phyloP scores from a whole-genome alignment of 2,329 filamentous ascomycete genomes.

The Cladosporium velox region DNA sequence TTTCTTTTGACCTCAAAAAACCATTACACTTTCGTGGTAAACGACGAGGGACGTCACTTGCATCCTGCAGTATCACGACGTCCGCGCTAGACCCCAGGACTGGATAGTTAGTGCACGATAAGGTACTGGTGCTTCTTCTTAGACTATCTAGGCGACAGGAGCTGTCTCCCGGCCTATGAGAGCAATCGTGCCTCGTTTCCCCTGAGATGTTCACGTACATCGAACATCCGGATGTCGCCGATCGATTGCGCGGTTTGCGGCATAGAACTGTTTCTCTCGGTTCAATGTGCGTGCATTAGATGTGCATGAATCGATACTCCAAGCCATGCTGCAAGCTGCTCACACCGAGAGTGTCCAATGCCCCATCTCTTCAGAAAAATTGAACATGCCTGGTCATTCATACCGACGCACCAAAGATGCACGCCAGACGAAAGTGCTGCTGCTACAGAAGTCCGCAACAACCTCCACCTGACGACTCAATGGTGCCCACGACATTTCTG shows the following conservation, averaged over 20 bases:
- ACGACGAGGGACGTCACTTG: slow-evolving; percentile 3
- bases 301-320: not conserved
- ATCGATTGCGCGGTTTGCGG: not conserved
- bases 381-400: not conserved
- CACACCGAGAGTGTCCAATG: not conserved
- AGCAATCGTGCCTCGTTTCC: not conserved
- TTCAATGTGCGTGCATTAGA: not conserved
- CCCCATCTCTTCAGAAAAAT: not conserved
- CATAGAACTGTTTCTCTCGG: not conserved
- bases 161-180: not conserved
- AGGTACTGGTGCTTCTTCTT: slow-evolving; percentile 2
- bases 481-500: not conserved
- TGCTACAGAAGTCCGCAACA: not conserved
- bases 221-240: not conserved
- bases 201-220: not conserved
- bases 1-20: not conserved
- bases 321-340: not conserved
- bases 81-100: slow-evolving; percentile 3
- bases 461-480: not conserved
- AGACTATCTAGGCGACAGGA: not conserved
- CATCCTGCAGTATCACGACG: slow-evolving; percentile 4
- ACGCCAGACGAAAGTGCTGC: not conserved
- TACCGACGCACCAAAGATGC: not conserved
- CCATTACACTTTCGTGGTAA: not conserved
- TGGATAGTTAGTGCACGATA: not conserved